These are phyloP conservation scores for Dothiorella sarmentorum DNA, from an alignment of 2,329 filamentous ascomycete species.

Conservation along the genomic window DNA sequence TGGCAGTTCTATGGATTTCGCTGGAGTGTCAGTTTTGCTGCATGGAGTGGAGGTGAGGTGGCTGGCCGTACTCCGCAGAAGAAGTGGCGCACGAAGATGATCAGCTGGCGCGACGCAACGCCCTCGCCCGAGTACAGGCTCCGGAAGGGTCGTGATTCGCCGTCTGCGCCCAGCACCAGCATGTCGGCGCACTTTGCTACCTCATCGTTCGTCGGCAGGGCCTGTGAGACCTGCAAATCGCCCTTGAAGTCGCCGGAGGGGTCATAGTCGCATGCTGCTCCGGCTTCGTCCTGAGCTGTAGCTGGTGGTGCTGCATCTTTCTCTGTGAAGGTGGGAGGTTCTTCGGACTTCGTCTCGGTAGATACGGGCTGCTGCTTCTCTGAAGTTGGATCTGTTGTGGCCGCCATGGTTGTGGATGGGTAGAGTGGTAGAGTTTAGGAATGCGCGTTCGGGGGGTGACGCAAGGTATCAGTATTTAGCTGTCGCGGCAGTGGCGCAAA, in stretches of 20 bases:
- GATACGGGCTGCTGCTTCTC: not conserved
- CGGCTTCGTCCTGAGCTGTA: not conserved
- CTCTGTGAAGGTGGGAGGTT: not conserved
- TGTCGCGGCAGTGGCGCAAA: not conserved
- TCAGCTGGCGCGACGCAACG: conserved; percentile 51
- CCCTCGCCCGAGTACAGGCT: conserved; percentile 35
- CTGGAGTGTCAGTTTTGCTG: not conserved
- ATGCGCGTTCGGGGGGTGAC: not conserved
- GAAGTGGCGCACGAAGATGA: conserved; percentile 76
- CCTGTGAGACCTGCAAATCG: conserved; percentile 36
- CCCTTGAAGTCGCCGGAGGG: conserved; percentile 32
- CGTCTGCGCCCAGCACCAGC: conserved; percentile 35
- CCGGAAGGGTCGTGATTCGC: conserved; percentile 36
- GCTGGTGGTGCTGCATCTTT: not conserved
- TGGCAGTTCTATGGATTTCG: conserved; percentile 68
- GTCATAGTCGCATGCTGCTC: conserved; percentile 20
- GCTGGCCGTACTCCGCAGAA: conserved; percentile 66
- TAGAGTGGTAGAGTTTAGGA: not conserved
- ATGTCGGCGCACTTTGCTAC: conserved; percentile 31
- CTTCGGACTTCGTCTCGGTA: not conserved
- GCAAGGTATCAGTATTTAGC: not conserved
- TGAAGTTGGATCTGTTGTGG: not conserved
- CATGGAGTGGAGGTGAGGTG: not conserved
- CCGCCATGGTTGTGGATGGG: not conserved
- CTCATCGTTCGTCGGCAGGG: conserved; percentile 32